Base-by-base conservation (phyloP, 163 green algal genomes). In the Chlorella variabilis region DNA sequence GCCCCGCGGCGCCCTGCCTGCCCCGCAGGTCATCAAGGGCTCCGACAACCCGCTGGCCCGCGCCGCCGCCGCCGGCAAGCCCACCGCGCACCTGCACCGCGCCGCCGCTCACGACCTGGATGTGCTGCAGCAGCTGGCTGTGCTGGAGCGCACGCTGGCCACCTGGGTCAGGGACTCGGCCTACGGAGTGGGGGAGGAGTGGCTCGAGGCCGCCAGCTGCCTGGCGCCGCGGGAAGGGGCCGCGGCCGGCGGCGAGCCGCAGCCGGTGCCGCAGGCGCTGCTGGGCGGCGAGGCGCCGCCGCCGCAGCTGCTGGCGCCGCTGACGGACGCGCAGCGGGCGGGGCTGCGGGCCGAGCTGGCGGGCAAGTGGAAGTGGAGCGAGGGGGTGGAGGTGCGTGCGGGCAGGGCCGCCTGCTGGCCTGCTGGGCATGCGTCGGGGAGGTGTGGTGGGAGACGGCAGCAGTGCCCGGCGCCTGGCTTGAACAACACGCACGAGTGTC, bases 41-140 rank as follows among this genome's bases (percentile, higher is more conserved):
- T 78, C 85, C 0, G 91, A 94, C 74, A 93, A 90, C 85, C 45
- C 87, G 20, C 90, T 94, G 66, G 90, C 91, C 0, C 83, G 87
- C 0, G 90, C 91, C 1, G 89, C 86, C 18, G 87, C 91, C 0
- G 81, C 90, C 54, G 88, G 89, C 36, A 77, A 83, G 23, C 45
- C 91, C n/a, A 84, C 90, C 39, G 25, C 54, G 6, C 85, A 89
- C 23, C 56, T 91, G 48, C 71, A 89, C 23, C 62, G 80, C 13
- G 87, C 90, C 0, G 87, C 92, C 8, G 85, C 84, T 6, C 88
- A 90, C 61, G 91, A 94, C 79, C 78, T 94, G 67, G 89, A 93
- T 56, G 76, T 86, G 6, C 84, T 94, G 80, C 88, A 67, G 59
- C 67, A 78, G 65, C 65, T 85, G 1, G 49, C 70, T 6, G 67